These are phyloP conservation scores for Saturnispora galanensis DNA, from an alignment of 805 yeast species.

Conservation along the genomic window DNA sequence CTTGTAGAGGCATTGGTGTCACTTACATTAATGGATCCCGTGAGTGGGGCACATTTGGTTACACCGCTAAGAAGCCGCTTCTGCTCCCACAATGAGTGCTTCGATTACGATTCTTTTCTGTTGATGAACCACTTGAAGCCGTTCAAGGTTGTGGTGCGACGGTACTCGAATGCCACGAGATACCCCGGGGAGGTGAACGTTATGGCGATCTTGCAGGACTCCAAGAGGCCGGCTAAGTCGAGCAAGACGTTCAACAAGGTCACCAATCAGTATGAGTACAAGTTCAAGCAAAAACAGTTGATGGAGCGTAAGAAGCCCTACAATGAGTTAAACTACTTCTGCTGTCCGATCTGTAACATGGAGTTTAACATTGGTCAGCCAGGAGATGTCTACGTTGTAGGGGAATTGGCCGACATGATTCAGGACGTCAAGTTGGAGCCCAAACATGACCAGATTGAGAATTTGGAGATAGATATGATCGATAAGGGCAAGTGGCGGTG, in stretches of 20 bases:
- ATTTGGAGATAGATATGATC: slow-evolving; percentile 19
- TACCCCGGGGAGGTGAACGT: slow-evolving; percentile 15
- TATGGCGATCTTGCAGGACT: slow-evolving; percentile 19
- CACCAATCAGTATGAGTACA: slow-evolving; percentile 20
- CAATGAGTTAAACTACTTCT: slow-evolving; percentile 24
- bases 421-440: slow-evolving; percentile 12
- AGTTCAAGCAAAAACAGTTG: slow-evolving; percentile 14
- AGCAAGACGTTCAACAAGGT: slow-evolving; percentile 16
- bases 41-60: slow-evolving; percentile 21
- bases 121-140: slow-evolving; percentile 22
- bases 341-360: slow-evolving; percentile 28
- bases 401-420: slow-evolving; percentile 23
- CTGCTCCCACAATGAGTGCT: slow-evolving; percentile 29
- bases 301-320: slow-evolving; percentile 13
- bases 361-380: slow-evolving; percentile 25
- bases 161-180: slow-evolving; percentile 10
- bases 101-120: slow-evolving; percentile 25
- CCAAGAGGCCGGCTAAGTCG: slow-evolving; percentile 18
- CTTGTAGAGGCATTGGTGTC: slow-evolving; percentile 21
- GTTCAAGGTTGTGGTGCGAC: slow-evolving; percentile 19
- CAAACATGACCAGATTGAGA: slow-evolving; percentile 13
- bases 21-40: slow-evolving; percentile 26
- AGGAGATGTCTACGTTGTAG: slow-evolving; percentile 27
- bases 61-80: slow-evolving; percentile 25
- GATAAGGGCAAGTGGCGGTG: slow-evolving; percentile 21